These are phyloP conservation scores for Cercophora samala DNA, from an alignment of 495 filamentous ascomycete species.

Conservation along the genomic window DNA sequence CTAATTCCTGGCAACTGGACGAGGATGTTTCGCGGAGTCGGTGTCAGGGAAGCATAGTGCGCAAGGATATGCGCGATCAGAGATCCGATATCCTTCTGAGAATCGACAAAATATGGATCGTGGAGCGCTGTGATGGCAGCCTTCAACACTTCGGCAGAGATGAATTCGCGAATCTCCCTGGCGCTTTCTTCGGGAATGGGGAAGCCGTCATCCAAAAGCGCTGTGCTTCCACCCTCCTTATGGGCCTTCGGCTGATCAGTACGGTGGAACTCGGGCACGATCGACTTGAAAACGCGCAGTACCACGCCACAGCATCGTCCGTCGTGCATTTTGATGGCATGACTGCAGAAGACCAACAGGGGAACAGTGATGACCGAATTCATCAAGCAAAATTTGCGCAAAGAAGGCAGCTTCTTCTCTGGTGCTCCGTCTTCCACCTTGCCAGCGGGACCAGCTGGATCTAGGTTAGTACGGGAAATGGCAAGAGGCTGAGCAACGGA, in stretches of 20 bases:
- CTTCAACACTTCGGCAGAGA: slow-evolving; percentile 77
- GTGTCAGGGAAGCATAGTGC: slow-evolving; percentile 62
- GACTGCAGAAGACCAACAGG: slow-evolving; percentile 84
- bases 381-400: slow-evolving; percentile 77
- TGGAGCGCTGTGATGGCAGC: slow-evolving; percentile 83
- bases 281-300: slow-evolving; percentile 75
- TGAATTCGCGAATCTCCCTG: slow-evolving; percentile 81
- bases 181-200: slow-evolving; percentile 49
- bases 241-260: slow-evolving; percentile 16
- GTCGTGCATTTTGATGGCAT: slow-evolving; percentile 87
- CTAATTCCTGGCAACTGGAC: slow-evolving; percentile 54
- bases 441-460: slow-evolving; percentile 1
- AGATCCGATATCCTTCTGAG: slow-evolving; percentile 86
- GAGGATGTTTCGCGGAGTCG: slow-evolving; percentile 55
- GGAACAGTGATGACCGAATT: slow-evolving; percentile 77
- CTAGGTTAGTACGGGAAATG: slow-evolving; percentile 18
- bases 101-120: slow-evolving; percentile 93
- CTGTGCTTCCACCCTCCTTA: slow-evolving; percentile 13
- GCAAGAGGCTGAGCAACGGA: not conserved
- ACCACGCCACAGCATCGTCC: slow-evolving; percentile 83
- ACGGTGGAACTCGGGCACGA: slow-evolving; percentile 69
- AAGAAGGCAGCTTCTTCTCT: slow-evolving; percentile 42
- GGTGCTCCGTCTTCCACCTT: slow-evolving; percentile 7
- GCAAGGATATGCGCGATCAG: slow-evolving; percentile 83
- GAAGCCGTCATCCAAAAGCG: slow-evolving; percentile 33